A percentile compares a stretch with the other conserved stretches of the same genome.
phyloP scores from a whole-genome alignment of 2,329 filamentous ascomycete species.

The Neurospora sp. region DNA sequence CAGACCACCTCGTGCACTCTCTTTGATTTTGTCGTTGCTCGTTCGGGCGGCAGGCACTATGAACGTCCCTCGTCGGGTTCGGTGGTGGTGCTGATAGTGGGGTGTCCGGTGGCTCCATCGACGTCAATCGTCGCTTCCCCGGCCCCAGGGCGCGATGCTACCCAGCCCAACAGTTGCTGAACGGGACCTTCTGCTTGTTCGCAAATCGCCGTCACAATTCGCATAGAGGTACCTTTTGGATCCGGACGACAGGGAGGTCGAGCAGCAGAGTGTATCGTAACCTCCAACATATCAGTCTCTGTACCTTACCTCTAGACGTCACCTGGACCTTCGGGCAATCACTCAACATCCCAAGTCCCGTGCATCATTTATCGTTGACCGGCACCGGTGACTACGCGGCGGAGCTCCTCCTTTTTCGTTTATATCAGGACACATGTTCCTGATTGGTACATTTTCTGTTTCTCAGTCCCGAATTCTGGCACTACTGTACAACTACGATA shows the following conservation, averaged over 20 bases:
- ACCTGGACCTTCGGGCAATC: neutral
- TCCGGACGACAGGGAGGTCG: neutral
- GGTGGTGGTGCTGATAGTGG: neutral
- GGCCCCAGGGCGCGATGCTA: neutral
- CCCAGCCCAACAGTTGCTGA: neutral
- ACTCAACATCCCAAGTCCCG: neutral
- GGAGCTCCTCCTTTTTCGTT: neutral
- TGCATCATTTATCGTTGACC: neutral
- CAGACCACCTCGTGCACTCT: neutral
- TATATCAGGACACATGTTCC: neutral
- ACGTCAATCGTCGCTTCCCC: neutral
- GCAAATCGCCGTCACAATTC: neutral
- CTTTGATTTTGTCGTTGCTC: neutral
- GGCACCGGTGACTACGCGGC: neutral
- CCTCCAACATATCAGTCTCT: neutral
- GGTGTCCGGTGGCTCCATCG: neutral
- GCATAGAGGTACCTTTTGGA: neutral
- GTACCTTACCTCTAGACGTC: neutral
- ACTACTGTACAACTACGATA: neutral
- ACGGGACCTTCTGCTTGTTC: neutral
- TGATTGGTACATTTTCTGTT: neutral
- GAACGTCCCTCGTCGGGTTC: neutral
- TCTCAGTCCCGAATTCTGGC: neutral
- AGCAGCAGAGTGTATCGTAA: neutral
- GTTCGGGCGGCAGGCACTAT: neutral